Conservation (phyloP, 139 green algal genomes). For the Micromonas commoda region DNA sequence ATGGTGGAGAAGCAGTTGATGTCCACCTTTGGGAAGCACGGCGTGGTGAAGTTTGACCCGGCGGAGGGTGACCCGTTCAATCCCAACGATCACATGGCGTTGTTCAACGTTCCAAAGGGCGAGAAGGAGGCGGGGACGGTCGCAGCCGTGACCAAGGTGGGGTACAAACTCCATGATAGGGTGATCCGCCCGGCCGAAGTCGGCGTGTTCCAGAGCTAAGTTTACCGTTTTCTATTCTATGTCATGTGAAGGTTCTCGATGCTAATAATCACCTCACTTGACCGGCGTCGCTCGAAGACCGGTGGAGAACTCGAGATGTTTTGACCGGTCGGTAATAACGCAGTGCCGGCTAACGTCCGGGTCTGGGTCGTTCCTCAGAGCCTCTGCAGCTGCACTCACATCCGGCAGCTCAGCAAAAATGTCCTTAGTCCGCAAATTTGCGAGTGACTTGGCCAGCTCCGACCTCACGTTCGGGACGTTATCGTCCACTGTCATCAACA, state of each 20-base stretch:
- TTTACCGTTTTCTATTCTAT: not conserved
- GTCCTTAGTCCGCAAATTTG: not conserved
- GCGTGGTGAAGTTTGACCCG: conserved; percentile 63
- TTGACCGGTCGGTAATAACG: not conserved
- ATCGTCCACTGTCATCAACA: not conserved
- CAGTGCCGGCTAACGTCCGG: too few relatives aligned
- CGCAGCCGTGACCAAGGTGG: conserved; percentile 68
- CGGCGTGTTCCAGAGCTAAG: conserved; percentile 31
- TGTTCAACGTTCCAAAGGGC: conserved; percentile 79
- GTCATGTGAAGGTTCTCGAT: too few relatives aligned
- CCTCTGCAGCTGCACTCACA: not conserved
- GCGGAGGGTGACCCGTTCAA: conserved; percentile 74
- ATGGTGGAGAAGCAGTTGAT: conserved; percentile 63
- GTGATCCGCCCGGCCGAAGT: conserved; percentile 43
- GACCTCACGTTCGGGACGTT: not conserved
- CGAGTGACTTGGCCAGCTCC: not conserved
- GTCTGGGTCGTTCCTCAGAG: not conserved
- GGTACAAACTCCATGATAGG: conserved; percentile 40
- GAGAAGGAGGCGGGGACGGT: conserved; percentile 68
- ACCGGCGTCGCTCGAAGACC: too few relatives aligned
- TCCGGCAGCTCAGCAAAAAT: not conserved
- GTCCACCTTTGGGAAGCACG: conserved; percentile 54
- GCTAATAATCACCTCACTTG: too few relatives aligned
- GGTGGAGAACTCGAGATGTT: not conserved
- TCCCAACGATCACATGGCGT: conserved; percentile 85